A percentile compares a stretch with the other conserved stretches of the same genome.
phyloP scores from a whole-genome alignment of 352 stramenopile genomes.

The Pythium rhizo-oryzae region DNA sequence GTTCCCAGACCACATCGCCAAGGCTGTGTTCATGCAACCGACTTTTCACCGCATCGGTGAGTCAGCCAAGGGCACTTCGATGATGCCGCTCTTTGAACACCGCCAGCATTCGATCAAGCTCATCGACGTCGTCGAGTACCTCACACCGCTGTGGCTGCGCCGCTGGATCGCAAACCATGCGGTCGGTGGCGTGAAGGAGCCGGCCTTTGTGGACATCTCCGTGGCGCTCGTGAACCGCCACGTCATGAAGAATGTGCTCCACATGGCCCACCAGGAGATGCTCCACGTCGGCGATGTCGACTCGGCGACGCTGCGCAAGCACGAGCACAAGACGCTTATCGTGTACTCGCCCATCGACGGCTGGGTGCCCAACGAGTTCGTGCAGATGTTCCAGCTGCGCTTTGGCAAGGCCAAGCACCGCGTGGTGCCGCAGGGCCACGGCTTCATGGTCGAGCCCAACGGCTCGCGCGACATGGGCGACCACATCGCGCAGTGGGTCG shows the following conservation, averaged over 20 bases:
- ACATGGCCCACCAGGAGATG: constrained; percentile 75
- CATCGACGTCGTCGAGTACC: constrained; percentile 44
- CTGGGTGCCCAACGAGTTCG: constrained; percentile 65
- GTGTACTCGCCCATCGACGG: constrained; percentile 71
- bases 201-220: constrained; percentile 52
- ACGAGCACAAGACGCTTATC: constrained; percentile 62
- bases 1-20: constrained; percentile 58
- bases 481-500: constrained; percentile 62
- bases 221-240: constrained; percentile 54
- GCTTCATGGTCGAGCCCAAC: constrained; percentile 78
- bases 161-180: constrained; percentile 48
- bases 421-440: constrained; percentile 59
- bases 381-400: constrained; percentile 53
- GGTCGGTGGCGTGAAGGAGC: constrained; percentile 37
- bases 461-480: constrained; percentile 67
- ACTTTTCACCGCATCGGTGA: constrained; percentile 66
- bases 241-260: constrained; percentile 64
- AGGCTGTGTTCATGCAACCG: constrained; percentile 73
- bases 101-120: constrained; percentile 37
- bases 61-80: constrained; percentile 43
- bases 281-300: constrained; percentile 52
- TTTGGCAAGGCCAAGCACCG: constrained; percentile 52
- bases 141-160: constrained; percentile 44
- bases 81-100: constrained; percentile 56
- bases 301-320: constrained; percentile 34